Conservation (phyloP, 768 basidiomycete species). For the Psilocybe tampanensis region DNA sequence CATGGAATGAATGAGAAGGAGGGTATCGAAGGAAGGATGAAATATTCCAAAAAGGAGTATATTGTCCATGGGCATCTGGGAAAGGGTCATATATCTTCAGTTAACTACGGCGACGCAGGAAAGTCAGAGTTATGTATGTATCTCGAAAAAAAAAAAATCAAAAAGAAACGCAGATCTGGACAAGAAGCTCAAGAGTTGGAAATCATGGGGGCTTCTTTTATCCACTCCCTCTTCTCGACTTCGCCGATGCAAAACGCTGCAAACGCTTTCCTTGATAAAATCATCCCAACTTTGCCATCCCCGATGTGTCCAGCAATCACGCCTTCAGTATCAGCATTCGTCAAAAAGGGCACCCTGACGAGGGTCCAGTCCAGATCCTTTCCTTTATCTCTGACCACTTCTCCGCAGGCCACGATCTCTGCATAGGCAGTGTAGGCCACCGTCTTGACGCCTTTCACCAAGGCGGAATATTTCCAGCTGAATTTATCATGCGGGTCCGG, state of each 20-base stretch:
- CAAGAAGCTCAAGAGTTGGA: constrained; percentile 22
- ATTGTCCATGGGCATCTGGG: too few species aligned
- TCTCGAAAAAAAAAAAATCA: background rate
- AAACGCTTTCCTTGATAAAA: constrained; percentile 59
- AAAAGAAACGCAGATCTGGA: background rate
- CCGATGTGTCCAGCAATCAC: constrained; percentile 69
- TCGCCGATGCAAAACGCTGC: constrained; percentile 63
- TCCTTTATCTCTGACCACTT: constrained; percentile 50
- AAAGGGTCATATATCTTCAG: too few species aligned
- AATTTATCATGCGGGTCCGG: constrained; percentile 61
- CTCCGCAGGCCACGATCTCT: constrained; percentile 67
- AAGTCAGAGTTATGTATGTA: background rate
- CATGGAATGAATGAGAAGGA: too few species aligned
- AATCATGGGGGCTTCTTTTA: constrained; percentile 51
- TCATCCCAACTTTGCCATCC: constrained; percentile 53
- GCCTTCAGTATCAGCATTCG: constrained; percentile 44
- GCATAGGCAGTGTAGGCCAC: constrained; percentile 62
- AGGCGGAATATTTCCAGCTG: constrained; percentile 42
- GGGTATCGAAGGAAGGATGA: too few species aligned
- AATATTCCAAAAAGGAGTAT: too few species aligned
- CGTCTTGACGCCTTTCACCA: constrained; percentile 44
- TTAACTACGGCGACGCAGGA: too few species aligned
- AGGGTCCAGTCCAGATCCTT: constrained; percentile 69
- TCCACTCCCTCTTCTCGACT: constrained; percentile 60
- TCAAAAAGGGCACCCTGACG: constrained; percentile 66